Evolutionary conservation across 495 filamentous ascomycete species (phyloP), one percentile per base, ranked within the genome.

Genomic region (Trichocladium uniseriatum): DNA sequence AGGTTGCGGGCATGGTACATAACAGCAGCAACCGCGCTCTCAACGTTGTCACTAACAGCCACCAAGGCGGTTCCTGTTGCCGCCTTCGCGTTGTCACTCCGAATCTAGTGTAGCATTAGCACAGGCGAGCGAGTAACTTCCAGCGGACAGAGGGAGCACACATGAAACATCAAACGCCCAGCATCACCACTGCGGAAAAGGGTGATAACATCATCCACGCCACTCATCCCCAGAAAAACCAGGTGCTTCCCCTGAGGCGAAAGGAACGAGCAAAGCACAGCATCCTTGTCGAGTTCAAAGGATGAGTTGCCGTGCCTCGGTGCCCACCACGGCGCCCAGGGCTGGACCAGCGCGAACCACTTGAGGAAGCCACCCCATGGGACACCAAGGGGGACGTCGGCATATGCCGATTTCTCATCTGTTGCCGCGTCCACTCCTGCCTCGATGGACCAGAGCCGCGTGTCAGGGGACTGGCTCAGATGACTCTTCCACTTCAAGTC

Each of bases 1-100:
- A 94, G 57, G 48, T 81, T 79, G 16, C 92, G 80, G 13, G 92
- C 87, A 48, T 87, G 81, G 50, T 95, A 94, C 68, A 95, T 87
- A 2, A 86, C 80, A 18, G 89, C 85, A 47, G 84, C 82, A 54
- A 84, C 79, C 3, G 87, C 84, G 42, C 74, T 72, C 56, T 95
- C 87, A 53, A 94, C 90, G 28, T 80, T 70, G 36, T 82, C 71
- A 5, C 85, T 86, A 15, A 85, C 80, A 38, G 87, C 80, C 6
- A 82, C 83, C 22, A 96, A 61, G 16, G 89, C 73, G 15, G 77
- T 71, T 13, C 80, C 81, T n/a, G 70, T 63, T 4, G 78, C 72
- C n/a, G 63, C 40, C 10, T 64, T 47, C 5, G 59, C 52, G 35
- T 75, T 75, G 54, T 96, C 91, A 63, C 83, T 95, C 32, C 67